Base-by-base conservation (phyloP, 176 grass and related monocot genomes). In the Musa itinerans region DNA sequence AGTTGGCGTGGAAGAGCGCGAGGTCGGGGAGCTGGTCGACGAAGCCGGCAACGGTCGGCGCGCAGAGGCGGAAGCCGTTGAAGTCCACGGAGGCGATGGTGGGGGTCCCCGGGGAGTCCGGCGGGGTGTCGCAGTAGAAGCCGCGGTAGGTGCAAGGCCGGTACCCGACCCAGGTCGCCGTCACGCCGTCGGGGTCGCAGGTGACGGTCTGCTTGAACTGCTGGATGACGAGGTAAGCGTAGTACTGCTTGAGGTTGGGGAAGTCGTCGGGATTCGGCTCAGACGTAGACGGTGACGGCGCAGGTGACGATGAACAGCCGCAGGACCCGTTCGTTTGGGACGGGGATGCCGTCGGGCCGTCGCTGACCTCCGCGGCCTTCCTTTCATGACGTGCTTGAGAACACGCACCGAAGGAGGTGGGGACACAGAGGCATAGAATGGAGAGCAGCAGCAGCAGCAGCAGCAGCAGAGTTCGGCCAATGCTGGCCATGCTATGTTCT, bases 61-160 rank as follows among this genome's bases (percentile, higher is more conserved):
- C 74, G 29, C 26, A 50, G 34, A 76, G 74, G 55, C 43, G 56
- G 74, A 63, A 76, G 74, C 74, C 74, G 57, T 76, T 76, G 74
- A 76, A 76, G 58, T 76, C 74, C 58, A 76, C n/a, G 74, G 74
- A 63, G 57, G 74, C 74, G 58, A 76, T 9, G 74, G 57, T 76
- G 57, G 57, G 74, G 2, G 43, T 76, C 2, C 15, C 0, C 1
- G 57, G 43, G 19, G 59, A 63, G 58, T 65, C 49, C 52, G 74
- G 74, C 3, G 74, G 74, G 43, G 11, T 9, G 2, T 34, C 74
- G 58, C 74, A 76, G 58, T 63, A 76, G 74, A 76, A 76, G 11
- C 74, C 74, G 0, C 13, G 1, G 74, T 76, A 77, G 20, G 10
- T 51, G 49, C 75, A 77, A 10, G 59, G 58, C 0, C 59, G 48